Percentiles rank a stretch among this genome's conserved stretches.
Conservation (phyloP, 345 rosid genomes). For the Aquilaria yunnanensis region DNA sequence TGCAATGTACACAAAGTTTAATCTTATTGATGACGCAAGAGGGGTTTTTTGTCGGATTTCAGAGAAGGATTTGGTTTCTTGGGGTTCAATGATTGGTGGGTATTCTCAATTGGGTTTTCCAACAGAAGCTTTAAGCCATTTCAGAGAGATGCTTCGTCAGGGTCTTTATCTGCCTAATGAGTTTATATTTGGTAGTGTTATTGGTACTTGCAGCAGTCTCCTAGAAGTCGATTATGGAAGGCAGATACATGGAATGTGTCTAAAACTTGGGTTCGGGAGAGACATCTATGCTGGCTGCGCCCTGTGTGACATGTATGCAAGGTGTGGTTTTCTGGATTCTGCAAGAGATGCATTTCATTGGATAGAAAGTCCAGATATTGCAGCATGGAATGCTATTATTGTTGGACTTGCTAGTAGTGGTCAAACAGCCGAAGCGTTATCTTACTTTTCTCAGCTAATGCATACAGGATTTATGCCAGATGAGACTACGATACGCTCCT, state of each 20-base stretch:
- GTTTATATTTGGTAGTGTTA: conserved; percentile 48
- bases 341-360: conserved; percentile 35
- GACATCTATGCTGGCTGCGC: conserved; percentile 40
- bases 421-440: conserved; percentile 29
- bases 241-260: conserved; percentile 45
- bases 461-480: conserved; percentile 28
- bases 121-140: conserved; percentile 37
- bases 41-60: conserved; percentile 34
- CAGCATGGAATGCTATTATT: conserved; percentile 55
- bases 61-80: conserved; percentile 51
- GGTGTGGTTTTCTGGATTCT: conserved; percentile 34
- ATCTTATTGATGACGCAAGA: conserved; percentile 35
- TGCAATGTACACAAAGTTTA: conserved; percentile 50
- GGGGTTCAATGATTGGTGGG: conserved; percentile 52
- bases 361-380: conserved; percentile 50
- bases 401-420: conserved; percentile 44
- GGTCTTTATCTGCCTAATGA: conserved; percentile 46
- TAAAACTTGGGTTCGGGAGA: conserved; percentile 37
- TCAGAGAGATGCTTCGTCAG: conserved; percentile 39
- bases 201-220: conserved; percentile 50
- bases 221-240: conserved; percentile 41
- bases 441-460: conserved; percentile 34
- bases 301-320: conserved; percentile 58
- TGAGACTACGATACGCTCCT: conserved; percentile 36
- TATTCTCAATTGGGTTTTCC: conserved; percentile 52